Percentiles rank a stretch among this genome's conserved stretches.
Evolutionary conservation across 192 early-diverging fungal species (phyloP).

Genomic region (Linnemannia hyalina): DNA sequence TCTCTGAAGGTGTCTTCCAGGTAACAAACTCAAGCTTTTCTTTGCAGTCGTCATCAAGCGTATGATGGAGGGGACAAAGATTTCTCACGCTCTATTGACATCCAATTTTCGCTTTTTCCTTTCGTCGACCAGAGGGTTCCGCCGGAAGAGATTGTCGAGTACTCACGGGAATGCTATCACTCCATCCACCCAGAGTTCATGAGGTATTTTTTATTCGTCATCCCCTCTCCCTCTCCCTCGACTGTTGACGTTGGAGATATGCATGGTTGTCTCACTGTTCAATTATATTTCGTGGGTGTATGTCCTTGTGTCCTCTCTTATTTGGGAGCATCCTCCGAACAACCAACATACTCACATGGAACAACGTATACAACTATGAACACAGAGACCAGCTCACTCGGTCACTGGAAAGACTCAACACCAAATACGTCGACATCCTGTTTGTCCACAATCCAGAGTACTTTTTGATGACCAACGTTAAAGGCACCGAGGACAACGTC

Average conservation of each 20-base stretch:
- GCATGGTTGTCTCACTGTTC: slow-evolving; percentile 3
- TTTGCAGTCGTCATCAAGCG: no score
- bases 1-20: slow-evolving; percentile 42
- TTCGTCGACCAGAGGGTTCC: slow-evolving; percentile 30
- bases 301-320: not conserved
- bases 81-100: not conserved
- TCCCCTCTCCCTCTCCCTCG: not conserved
- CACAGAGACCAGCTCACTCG: slow-evolving; percentile 54
- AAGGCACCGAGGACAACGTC: slow-evolving; percentile 30
- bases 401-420: slow-evolving; percentile 43
- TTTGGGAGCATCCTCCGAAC: not conserved
- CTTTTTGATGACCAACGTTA: slow-evolving; percentile 52
- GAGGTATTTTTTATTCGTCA: slow-evolving; percentile 16
- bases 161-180: slow-evolving; percentile 49
- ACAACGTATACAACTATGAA: not conserved
- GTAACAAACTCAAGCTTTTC: slow-evolving; percentile 10
- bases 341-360: not conserved
- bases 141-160: slow-evolving; percentile 50
- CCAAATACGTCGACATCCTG: slow-evolving; percentile 45
- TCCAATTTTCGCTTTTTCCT: not conserved
- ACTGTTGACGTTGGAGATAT: not conserved
- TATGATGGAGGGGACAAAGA: not conserved
- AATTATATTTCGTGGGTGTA: not conserved
- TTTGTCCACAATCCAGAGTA: slow-evolving; percentile 62
- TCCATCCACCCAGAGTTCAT: slow-evolving; percentile 61